Evolutionary conservation across 495 filamentous ascomycete species (phyloP).

Genomic region (Cudoniella acicularis): DNA sequence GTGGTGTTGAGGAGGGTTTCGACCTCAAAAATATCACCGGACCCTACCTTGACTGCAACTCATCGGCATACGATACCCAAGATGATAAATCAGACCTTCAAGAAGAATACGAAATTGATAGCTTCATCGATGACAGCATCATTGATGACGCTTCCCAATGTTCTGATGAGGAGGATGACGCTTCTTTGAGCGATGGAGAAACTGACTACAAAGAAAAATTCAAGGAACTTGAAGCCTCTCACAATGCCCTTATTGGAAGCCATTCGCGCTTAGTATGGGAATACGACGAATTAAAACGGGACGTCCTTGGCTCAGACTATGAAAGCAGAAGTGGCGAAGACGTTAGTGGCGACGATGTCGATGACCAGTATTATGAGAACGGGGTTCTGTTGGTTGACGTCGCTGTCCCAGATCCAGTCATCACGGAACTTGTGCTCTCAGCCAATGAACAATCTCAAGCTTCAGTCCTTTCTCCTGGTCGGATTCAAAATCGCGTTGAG

Average conservation of each 20-base stretch:
- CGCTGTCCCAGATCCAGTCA: constrained; percentile 1
- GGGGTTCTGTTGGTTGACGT: constrained; percentile 7
- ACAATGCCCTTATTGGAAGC: neutral
- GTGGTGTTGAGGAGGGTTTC: constrained; percentile 2
- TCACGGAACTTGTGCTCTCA: constrained; percentile 15
- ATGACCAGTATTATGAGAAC: constrained; percentile 14
- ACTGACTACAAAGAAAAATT: constrained; percentile 19
- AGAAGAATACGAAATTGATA: constrained; percentile 17
- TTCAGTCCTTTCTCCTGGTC: neutral
- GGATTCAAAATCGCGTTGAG: constrained; percentile 1
- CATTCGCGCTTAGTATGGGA: neutral
- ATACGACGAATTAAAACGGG: constrained; percentile 2
- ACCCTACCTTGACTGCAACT: constrained; percentile 15
- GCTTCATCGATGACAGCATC: constrained; percentile 25
- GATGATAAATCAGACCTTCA: constrained; percentile 5
- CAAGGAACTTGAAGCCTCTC: neutral
- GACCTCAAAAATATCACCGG: constrained; percentile 6
- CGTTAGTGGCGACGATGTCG: neutral
- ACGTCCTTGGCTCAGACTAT: constrained; percentile 10
- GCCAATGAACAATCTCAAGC: constrained; percentile 6
- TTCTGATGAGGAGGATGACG: constrained; percentile 8
- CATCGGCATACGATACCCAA: constrained; percentile 24
- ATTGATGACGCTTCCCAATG: constrained; percentile 17
- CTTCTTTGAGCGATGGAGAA: constrained; percentile 15
- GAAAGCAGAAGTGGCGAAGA: neutral